Evolutionary conservation across 805 yeast genomes (phyloP).

Genomic region (Kodamaea lidongshanica): DNA sequence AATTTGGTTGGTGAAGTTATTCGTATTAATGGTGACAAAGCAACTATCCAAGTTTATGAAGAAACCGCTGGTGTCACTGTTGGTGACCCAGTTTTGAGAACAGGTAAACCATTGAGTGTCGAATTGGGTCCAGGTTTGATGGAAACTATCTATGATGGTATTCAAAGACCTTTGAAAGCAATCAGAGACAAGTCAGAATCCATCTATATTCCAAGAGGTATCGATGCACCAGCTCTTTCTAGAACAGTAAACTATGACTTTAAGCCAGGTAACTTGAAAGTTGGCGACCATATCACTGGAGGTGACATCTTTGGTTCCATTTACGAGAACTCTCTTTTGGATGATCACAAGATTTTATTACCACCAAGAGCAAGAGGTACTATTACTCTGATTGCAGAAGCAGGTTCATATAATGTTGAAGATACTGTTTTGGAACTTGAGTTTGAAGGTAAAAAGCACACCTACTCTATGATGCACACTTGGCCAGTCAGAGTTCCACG

Average conservation of each 20-base stretch:
- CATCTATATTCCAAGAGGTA: slow-evolving; percentile 98
- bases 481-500: slow-evolving; percentile 99
- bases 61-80: slow-evolving; percentile 99
- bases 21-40: slow-evolving; percentile 93
- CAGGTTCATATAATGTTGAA: slow-evolving; percentile 88
- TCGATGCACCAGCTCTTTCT: slow-evolving; percentile 90
- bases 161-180: slow-evolving; percentile 96
- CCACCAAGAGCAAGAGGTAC: slow-evolving; percentile 99
- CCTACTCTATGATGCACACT: slow-evolving; percentile 92
- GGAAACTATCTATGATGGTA: slow-evolving; percentile 99
- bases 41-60: slow-evolving; percentile 97
- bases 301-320: slow-evolving; percentile 96
- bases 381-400: slow-evolving; percentile 77
- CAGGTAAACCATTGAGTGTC: slow-evolving; percentile 98
- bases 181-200: slow-evolving; percentile 83
- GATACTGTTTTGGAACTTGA: slow-evolving; percentile 90
- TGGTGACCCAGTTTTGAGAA: slow-evolving; percentile 97
- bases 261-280: slow-evolving; percentile 69
- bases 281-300: slow-evolving; percentile 96
- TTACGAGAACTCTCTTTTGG: slow-evolving; percentile 86
- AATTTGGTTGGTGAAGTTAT: slow-evolving; percentile 97
- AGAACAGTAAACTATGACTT: slow-evolving; percentile 81
- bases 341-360: slow-evolving; percentile 87
- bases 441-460: slow-evolving; percentile 77
- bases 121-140: slow-evolving; percentile 98